Conservation (phyloP, 2,329 filamentous ascomycete genomes). For the Lachnellula subtilissima region DNA sequence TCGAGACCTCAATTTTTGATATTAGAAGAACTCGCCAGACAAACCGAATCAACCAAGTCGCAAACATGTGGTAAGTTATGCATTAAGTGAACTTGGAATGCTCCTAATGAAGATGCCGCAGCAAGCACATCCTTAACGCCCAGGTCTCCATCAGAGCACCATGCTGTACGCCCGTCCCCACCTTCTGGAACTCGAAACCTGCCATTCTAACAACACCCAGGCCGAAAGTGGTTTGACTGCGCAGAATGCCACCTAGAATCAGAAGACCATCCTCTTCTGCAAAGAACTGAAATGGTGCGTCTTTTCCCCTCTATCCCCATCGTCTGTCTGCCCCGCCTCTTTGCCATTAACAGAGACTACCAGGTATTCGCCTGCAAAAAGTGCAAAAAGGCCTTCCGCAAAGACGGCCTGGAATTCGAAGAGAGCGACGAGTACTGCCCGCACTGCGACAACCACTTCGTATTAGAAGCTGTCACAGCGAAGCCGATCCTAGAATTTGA, state of each 20-base stretch:
- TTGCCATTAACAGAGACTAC: neutral
- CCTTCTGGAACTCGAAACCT: neutral
- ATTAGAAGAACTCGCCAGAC: neutral
- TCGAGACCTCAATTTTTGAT: neutral
- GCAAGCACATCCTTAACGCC: slow-evolving; percentile 97
- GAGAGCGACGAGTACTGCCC: slow-evolving; percentile 98
- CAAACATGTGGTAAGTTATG: slow-evolving; percentile 29
- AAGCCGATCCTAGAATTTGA: slow-evolving; percentile 82
- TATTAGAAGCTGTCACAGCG: slow-evolving; percentile 81
- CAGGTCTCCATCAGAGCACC: slow-evolving; percentile 94
- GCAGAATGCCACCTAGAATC: slow-evolving; percentile 86
- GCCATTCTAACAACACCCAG: slow-evolving; percentile 38
- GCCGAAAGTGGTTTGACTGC: slow-evolving; percentile 98
- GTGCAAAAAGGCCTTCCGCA: slow-evolving; percentile 97
- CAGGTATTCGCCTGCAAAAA: slow-evolving; percentile 90
- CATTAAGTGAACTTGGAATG: neutral
- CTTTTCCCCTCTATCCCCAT: neutral
- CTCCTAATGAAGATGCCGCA: slow-evolving; percentile 34
- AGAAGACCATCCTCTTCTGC: slow-evolving; percentile 69
- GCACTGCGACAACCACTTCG: slow-evolving; percentile 97
- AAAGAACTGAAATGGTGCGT: slow-evolving; percentile 73
- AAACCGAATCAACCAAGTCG: neutral
- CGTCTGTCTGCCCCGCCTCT: neutral
- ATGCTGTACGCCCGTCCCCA: slow-evolving; percentile 64
- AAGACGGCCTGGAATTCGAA: slow-evolving; percentile 86